Evolutionary conservation across 2,329 filamentous ascomycete species (phyloP).

Genomic region (Neofusicoccum kwambonambiense): DNA sequence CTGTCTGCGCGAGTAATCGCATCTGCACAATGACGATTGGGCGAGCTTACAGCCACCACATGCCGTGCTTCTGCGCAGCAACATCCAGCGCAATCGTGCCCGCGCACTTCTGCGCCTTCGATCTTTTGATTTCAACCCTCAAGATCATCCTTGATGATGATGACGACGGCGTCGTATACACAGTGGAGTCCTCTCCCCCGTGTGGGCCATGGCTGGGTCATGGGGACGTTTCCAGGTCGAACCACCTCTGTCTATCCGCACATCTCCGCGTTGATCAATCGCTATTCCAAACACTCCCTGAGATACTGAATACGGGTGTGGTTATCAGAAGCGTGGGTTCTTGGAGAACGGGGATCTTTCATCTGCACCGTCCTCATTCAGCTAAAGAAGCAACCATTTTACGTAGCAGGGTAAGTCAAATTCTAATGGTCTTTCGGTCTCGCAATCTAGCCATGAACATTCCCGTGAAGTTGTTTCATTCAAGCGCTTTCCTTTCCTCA

Average conservation of each 20-base stretch:
- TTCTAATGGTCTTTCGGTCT: too few relatives aligned
- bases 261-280: neutral
- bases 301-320: too few relatives aligned
- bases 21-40: constrained; percentile 13
- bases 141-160: neutral
- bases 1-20: neutral
- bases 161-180: neutral
- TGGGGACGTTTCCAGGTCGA: neutral
- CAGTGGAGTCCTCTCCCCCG: neutral
- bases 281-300: too few relatives aligned
- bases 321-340: too few relatives aligned
- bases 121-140: neutral
- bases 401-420: too few relatives aligned
- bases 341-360: too few relatives aligned
- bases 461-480: too few relatives aligned
- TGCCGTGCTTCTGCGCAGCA: neutral
- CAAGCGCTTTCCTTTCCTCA: too few relatives aligned
- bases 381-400: too few relatives aligned
- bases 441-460: too few relatives aligned
- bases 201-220: neutral
- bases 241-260: neutral
- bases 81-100: neutral
- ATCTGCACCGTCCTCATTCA: too few relatives aligned
- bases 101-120: too few relatives aligned
- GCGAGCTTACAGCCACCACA: constrained; percentile 1